These are phyloP conservation scores for Aureobasidium namibiae DNA, from an alignment of 2,329 filamentous ascomycete genomes.

Conservation along the genomic window DNA sequence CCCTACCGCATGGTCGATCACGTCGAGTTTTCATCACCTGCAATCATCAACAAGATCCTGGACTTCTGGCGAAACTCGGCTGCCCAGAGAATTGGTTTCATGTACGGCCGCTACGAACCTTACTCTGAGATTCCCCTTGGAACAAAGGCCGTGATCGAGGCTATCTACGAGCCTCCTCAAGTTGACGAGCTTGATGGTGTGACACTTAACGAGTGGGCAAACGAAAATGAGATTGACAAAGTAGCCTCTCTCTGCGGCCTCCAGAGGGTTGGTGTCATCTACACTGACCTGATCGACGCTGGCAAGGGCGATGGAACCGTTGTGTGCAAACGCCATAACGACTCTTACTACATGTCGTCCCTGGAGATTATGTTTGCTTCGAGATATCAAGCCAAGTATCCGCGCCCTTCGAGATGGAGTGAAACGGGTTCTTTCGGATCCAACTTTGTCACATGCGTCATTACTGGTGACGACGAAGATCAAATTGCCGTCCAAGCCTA, in stretches of 20 bases:
- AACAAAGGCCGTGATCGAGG: constrained; percentile 90
- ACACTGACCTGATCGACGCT: constrained; percentile 72
- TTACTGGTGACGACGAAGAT: constrained; percentile 85
- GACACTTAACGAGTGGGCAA: constrained; percentile 74
- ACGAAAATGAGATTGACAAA: constrained; percentile 72
- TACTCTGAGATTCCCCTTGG: constrained; percentile 90
- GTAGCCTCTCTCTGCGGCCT: constrained; percentile 77
- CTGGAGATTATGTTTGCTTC: constrained; percentile 86
- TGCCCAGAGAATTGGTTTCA: constrained; percentile 73
- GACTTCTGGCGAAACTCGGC: constrained; percentile 87
- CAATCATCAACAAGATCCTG: constrained; percentile 80
- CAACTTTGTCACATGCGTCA: constrained; percentile 91
- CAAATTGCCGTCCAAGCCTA: constrained; percentile 86
- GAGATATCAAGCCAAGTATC: constrained; percentile 77
- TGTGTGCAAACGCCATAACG: constrained; percentile 88
- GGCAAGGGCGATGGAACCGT: constrained; percentile 77
- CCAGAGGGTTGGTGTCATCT: constrained; percentile 85
- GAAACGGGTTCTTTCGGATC: constrained; percentile 90
- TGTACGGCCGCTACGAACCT: constrained; percentile 86
- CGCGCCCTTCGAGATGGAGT: constrained; percentile 92
- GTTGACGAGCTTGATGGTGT: constrained; percentile 82
- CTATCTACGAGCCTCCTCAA: constrained; percentile 94
- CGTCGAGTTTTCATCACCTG: constrained; percentile 83
- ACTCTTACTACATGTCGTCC: constrained; percentile 90
- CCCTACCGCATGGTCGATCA: constrained; percentile 96